Percentiles rank a stretch among this genome's conserved stretches.
Evolutionary conservation across 352 stramenopile genomes (phyloP).

Genomic region (Pythium dissimile): DNA sequence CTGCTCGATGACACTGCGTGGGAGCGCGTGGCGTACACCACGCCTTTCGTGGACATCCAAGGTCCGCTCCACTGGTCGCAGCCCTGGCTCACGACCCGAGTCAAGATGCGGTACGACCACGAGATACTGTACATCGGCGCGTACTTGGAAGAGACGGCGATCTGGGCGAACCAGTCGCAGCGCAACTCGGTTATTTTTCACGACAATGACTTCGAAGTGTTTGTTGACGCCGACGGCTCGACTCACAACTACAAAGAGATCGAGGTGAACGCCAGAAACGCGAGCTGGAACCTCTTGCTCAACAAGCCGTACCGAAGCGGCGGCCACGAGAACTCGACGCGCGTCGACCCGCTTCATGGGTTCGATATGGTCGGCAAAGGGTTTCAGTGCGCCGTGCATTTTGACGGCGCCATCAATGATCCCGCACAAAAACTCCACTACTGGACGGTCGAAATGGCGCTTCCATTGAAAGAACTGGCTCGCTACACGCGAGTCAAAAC

Average conservation of each 20-base stretch:
- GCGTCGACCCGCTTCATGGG: constrained; percentile 54
- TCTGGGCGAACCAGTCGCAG: constrained; percentile 68
- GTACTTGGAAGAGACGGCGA: constrained; percentile 54
- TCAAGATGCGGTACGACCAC: constrained; percentile 76
- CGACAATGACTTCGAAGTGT: constrained; percentile 92
- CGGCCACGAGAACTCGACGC: constrained; percentile 79
- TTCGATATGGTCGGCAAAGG: constrained; percentile 66
- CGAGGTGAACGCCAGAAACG: constrained; percentile 86
- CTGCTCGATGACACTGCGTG: constrained; percentile 56
- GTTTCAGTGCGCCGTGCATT: constrained; percentile 43
- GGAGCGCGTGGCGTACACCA: constrained; percentile 48
- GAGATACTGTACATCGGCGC: constrained; percentile 69
- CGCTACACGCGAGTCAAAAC: constrained; percentile 26
- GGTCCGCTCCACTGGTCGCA: constrained; percentile 50
- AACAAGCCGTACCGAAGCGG: constrained; percentile 83
- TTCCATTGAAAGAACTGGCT: constrained; percentile 61
- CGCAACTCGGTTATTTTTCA: constrained; percentile 74
- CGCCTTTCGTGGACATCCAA: constrained; percentile 68
- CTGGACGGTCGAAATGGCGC: constrained; percentile 81
- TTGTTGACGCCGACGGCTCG: constrained; percentile 73
- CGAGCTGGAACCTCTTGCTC: constrained; percentile 87
- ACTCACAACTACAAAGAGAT: constrained; percentile 91
- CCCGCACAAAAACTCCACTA: constrained; percentile 50
- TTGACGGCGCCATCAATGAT: constrained; percentile 64
- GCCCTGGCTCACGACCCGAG: constrained; percentile 66